Conservation (phyloP, 805 yeast genomes). For the Saccharomycopsis sp. region DNA sequence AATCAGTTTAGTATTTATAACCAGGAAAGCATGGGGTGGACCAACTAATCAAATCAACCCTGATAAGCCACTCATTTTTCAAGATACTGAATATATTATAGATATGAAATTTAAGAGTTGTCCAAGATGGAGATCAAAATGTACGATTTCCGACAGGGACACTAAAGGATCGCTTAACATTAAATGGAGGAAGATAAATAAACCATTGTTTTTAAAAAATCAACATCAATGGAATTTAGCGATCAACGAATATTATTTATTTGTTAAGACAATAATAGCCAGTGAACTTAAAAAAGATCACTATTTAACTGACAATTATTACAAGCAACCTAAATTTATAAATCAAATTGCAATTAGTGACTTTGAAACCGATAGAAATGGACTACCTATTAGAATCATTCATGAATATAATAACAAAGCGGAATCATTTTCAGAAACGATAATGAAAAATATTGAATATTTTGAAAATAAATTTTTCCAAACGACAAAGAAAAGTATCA, state of each 20-base stretch:
- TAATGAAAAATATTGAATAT: constrained; percentile 11
- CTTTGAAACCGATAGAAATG: not conserved
- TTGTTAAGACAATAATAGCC: constrained; percentile 14
- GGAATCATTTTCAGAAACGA: constrained; percentile 15
- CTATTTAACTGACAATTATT: constrained; percentile 8
- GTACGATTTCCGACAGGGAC: constrained; percentile 14
- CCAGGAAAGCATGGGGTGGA: not conserved
- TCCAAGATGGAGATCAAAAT: constrained; percentile 3
- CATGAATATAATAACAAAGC: constrained; percentile 12
- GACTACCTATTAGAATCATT: constrained; percentile 11
- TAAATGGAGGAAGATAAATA: constrained; percentile 14
- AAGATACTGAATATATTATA: constrained; percentile 12
- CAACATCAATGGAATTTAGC: constrained; percentile 17
- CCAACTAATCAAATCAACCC: not conserved
- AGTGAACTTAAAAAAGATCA: constrained; percentile 16
- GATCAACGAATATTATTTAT: constrained; percentile 10
- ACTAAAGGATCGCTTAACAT: constrained; percentile 10
- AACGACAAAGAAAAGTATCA: no score
- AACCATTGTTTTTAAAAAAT: constrained; percentile 13
- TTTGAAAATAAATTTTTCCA: constrained; percentile 5
- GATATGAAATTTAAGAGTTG: constrained; percentile 18
- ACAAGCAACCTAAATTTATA: constrained; percentile 12
- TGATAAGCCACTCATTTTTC: not conserved
- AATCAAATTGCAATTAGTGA: constrained; percentile 16
- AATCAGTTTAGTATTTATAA: not conserved